These are phyloP conservation scores for Fraxinus americana DNA, from an alignment of 257 asterid species.

Conservation along the genomic window DNA sequence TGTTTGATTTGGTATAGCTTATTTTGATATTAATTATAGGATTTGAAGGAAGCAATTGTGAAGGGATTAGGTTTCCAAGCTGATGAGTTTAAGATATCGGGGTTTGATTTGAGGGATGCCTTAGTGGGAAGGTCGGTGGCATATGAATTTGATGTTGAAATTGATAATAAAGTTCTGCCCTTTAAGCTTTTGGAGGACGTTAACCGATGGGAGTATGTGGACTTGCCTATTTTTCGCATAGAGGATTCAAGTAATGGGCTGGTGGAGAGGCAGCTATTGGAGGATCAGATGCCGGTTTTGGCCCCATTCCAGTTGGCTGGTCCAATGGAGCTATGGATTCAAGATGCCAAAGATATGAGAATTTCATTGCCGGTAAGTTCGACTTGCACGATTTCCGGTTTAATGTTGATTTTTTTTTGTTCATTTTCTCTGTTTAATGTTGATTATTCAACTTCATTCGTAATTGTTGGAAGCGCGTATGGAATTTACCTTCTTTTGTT, in stretches of 20 bases:
- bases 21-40: slow-evolving; percentile 40
- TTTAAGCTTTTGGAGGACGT: slow-evolving; percentile 94
- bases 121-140: slow-evolving; percentile 83
- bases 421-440: background rate
- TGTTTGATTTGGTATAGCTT: background rate
- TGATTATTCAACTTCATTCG: background rate
- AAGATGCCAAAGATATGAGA: slow-evolving; percentile 91
- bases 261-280: slow-evolving; percentile 48
- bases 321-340: slow-evolving; percentile 97
- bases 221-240: slow-evolving; percentile 78
- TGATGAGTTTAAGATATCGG: slow-evolving; percentile 76
- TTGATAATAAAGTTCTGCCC: slow-evolving; percentile 76
- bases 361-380: slow-evolving; percentile 88
- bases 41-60: slow-evolving; percentile 82
- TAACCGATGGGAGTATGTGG: slow-evolving; percentile 86
- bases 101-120: slow-evolving; percentile 87
- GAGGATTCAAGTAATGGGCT: slow-evolving; percentile 53
- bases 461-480: background rate
- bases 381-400: background rate
- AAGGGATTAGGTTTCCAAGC: slow-evolving; percentile 87
- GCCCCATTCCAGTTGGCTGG: slow-evolving; percentile 95
- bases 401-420: slow-evolving; percentile 5
- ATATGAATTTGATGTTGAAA: slow-evolving; percentile 88
- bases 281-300: slow-evolving; percentile 65
- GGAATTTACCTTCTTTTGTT: background rate